Evolutionary conservation across 768 basidiomycete species (phyloP).

Genomic region (Amanita exitialis): DNA sequence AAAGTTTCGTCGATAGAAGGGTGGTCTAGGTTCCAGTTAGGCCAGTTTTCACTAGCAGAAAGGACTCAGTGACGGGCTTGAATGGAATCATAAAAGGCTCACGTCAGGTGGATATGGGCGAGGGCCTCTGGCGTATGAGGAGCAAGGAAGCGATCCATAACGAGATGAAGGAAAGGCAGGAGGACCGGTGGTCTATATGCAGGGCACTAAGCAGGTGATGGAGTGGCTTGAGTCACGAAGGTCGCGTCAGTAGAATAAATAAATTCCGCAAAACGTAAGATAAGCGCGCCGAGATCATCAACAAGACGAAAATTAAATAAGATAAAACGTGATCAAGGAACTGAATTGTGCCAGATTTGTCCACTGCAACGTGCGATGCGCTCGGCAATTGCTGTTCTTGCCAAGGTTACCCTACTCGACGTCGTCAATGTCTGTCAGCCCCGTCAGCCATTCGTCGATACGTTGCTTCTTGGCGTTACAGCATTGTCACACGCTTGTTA

Average conservation of each 20-base stretch:
- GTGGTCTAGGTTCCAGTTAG: slow-evolving; percentile 61
- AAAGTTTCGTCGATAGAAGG: slow-evolving; percentile 64
- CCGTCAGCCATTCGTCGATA: neutral
- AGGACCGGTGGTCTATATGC: no score
- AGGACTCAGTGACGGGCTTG: slow-evolving; percentile 11
- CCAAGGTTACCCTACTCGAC: neutral
- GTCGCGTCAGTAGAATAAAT: neutral
- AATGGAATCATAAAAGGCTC: slow-evolving; percentile 15
- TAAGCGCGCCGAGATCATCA: slow-evolving; percentile 1
- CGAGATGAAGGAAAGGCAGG: slow-evolving; percentile 8
- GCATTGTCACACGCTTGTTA: neutral
- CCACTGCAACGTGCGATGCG: slow-evolving; percentile 17
- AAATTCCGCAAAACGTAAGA: neutral
- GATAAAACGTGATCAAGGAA: neutral
- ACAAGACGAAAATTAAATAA: neutral
- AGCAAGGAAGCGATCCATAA: slow-evolving; percentile 65
- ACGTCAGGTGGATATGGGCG: slow-evolving; percentile 64
- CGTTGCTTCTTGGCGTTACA: neutral
- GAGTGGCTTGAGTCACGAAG: neutral
- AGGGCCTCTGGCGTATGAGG: slow-evolving; percentile 67
- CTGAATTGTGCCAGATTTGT: neutral
- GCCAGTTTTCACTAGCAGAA: slow-evolving; percentile 48
- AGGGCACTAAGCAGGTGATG: neutral
- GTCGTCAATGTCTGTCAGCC: neutral
- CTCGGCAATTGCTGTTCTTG: neutral